Percentiles rank a stretch among this genome's conserved stretches.
phyloP scores from a whole-genome alignment of 2,329 filamentous ascomycete genomes.

The Diaporthe sp. region DNA sequence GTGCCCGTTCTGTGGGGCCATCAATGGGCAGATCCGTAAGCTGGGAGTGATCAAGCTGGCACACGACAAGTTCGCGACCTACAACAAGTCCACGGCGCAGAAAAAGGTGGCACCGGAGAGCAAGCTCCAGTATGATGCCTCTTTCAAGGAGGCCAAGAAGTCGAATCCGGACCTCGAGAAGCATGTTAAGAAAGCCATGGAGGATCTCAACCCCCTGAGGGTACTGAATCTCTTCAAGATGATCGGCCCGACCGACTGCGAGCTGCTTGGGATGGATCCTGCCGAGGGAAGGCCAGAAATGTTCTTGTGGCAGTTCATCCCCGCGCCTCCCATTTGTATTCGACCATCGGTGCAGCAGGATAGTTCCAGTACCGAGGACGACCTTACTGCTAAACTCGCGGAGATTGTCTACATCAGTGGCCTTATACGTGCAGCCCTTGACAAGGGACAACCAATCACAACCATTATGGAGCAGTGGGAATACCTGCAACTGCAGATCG shows the following conservation, averaged over 20 bases:
- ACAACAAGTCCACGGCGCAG: slow-evolving; percentile 87
- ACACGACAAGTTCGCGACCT: slow-evolving; percentile 92
- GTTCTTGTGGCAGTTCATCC: slow-evolving; percentile 97
- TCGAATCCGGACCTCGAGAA: slow-evolving; percentile 88
- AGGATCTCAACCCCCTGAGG: slow-evolving; percentile 91
- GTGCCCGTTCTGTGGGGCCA: slow-evolving; percentile 83
- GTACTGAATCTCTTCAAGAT: slow-evolving; percentile 93
- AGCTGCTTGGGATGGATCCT: slow-evolving; percentile 90
- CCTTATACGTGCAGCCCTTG: slow-evolving; percentile 84
- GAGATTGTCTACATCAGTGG: slow-evolving; percentile 96
- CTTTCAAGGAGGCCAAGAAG: slow-evolving; percentile 84
- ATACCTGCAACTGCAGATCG: slow-evolving; percentile 93
- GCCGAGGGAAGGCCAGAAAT: slow-evolving; percentile 91
- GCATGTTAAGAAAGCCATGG: slow-evolving; percentile 90
- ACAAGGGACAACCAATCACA: slow-evolving; percentile 85
- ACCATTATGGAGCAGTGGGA: slow-evolving; percentile 99
- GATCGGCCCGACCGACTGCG: slow-evolving; percentile 87
- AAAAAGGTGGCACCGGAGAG: slow-evolving; percentile 86
- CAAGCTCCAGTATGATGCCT: slow-evolving; percentile 88
- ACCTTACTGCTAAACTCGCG: slow-evolving; percentile 95
- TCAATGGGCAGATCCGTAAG: slow-evolving; percentile 95
- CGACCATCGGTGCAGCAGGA: slow-evolving; percentile 95
- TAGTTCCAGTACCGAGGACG: slow-evolving; percentile 93
- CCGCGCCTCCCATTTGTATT: slow-evolving; percentile 93
- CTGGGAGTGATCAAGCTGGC: slow-evolving; percentile 92